Base-by-base conservation (phyloP, 495 filamentous ascomycete genomes). In the Aspergillus olivimuriae region DNA sequence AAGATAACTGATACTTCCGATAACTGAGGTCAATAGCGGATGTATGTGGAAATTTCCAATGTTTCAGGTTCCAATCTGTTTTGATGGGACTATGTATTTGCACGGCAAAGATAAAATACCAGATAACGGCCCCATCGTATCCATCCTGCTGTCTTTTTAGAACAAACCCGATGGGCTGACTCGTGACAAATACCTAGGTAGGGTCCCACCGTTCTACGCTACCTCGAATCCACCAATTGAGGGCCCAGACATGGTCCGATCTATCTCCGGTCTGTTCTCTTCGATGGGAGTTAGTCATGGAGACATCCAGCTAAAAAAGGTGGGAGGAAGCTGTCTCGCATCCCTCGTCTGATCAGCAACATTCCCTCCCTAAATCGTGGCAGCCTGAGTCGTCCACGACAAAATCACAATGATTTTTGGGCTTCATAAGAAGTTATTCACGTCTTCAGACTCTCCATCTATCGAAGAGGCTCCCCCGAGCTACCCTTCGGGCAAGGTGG, bases 351-450 rank as follows among this genome's bases (percentile, higher is more conserved):
- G 7, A 4, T 16, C 17, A n/a, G n/a, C n/a, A n/a, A n/a, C n/a
- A n/a, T n/a, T n/a, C 26, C 16, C 8, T 4, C 30, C 14, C 26
- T 2, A 14, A 23, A 18, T 21, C 26, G 1, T 31, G 12, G 23
- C 39, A 4, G 5, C 14, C 6, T 4, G 17, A 3, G 17, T 12
- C 14, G 14, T 19, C 14, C 19, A 20, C 23, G 17, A 18, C 5
- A 30, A 10, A 33, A 16, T 39, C 34, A 43, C 34, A 24, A 49
- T 49, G 46, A 24, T 43, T 40, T 40, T 22, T 16, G 17, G 16
- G 28, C 14, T 28, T 15, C 41, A 43, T 15, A 42, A 19, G 20
- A 41, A 24, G 28, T 24, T 22, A 16, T 39, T 37, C 2, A 19
- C 16, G 23, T 34, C 40, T 28, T 26, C 40, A 14, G 34, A 40